Evolutionary conservation across 805 yeast species (phyloP).

Genomic region (Gaillardinia entomophila): DNA sequence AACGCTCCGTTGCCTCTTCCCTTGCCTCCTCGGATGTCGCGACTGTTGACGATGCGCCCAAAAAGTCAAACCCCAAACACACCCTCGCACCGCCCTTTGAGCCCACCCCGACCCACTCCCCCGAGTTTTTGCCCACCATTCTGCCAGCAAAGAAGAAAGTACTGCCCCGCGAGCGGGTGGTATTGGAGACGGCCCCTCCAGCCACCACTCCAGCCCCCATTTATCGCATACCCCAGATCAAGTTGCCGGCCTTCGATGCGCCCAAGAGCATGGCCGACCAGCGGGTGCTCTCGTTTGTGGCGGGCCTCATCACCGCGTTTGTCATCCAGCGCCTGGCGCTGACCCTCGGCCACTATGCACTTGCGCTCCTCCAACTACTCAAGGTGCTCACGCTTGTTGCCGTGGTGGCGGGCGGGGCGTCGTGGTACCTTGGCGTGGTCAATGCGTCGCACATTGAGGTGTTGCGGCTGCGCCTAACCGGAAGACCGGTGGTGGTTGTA

Average conservation of each 20-base stretch:
- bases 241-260: background rate
- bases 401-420: conserved; percentile 13
- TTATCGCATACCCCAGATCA: background rate
- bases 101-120: too few species aligned
- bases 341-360: conserved; percentile 13
- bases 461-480: background rate
- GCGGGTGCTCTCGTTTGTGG: conserved; percentile 8
- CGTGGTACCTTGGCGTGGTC: conserved; percentile 27
- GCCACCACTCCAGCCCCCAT: too few species aligned
- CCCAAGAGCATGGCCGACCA: background rate
- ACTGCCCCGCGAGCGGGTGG: too few species aligned
- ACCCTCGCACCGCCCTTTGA: too few species aligned
- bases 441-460: conserved; percentile 8
- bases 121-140: too few species aligned
- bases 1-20: too few species aligned
- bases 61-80: too few species aligned
- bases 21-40: too few species aligned
- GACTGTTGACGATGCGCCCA: too few species aligned
- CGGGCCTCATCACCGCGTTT: conserved; percentile 21
- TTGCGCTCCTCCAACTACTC: conserved; percentile 11
- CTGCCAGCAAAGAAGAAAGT: too few species aligned
- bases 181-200: too few species aligned
- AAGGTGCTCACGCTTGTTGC: conserved; percentile 20
- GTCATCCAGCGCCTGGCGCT: conserved; percentile 16
- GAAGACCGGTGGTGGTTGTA: too few species aligned